phyloP scores from a whole-genome alignment of 2,329 filamentous ascomycete species.

The Penicillium frequentans region DNA sequence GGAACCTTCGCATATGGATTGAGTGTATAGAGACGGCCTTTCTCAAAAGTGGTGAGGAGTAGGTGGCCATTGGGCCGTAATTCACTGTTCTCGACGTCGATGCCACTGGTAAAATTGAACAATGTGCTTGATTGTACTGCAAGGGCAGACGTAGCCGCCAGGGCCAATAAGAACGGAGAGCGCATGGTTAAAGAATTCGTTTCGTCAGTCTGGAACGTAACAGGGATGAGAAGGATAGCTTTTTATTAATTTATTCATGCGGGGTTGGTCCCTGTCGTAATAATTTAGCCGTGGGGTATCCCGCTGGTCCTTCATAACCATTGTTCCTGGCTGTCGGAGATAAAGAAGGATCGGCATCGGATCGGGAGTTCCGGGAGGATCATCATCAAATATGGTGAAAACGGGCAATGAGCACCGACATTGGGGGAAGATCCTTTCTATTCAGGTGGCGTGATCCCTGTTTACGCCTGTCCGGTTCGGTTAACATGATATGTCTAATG shows the following conservation, averaged over 20 bases:
- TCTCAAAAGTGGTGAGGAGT: slow-evolving; percentile 18
- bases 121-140: slow-evolving; percentile 6
- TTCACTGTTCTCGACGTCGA: slow-evolving; percentile 16
- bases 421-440: not conserved
- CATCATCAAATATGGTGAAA: not conserved
- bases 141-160: not conserved
- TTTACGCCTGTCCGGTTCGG: not conserved
- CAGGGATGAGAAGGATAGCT: not conserved
- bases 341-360: not conserved
- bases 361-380: not conserved
- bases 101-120: slow-evolving; percentile 12
- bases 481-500: not conserved
- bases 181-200: not conserved
- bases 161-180: not conserved
- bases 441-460: not conserved
- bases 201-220: not conserved
- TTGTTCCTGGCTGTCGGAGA: not conserved
- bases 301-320: not conserved
- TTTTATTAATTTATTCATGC: not conserved
- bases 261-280: not conserved
- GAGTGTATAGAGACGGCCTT: slow-evolving; percentile 13
- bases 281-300: not conserved
- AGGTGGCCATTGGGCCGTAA: slow-evolving; percentile 15
- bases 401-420: not conserved
- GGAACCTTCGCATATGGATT: slow-evolving; percentile 1